Percentiles rank a stretch among this genome's conserved stretches.
Evolutionary conservation across 441 rosid genomes (phyloP).

Genomic region (Arabidopsis hybrid): DNA sequence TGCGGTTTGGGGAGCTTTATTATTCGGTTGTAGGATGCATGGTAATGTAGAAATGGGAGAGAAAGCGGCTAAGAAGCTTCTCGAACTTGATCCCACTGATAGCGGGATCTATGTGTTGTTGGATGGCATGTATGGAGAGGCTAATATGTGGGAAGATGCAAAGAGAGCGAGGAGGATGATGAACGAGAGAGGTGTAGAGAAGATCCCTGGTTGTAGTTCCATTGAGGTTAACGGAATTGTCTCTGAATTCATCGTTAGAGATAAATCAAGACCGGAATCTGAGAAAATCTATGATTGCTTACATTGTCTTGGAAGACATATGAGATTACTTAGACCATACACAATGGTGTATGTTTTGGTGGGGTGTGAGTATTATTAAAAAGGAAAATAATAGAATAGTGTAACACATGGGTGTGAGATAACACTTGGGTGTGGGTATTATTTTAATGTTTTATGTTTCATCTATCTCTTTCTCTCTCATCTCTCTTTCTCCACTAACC

Average conservation of each 20-base stretch:
- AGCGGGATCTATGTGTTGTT: slow-evolving; percentile 83
- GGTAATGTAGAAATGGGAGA: slow-evolving; percentile 70
- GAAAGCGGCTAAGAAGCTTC: slow-evolving; percentile 76
- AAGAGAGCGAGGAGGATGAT: slow-evolving; percentile 69
- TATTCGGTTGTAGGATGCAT: slow-evolving; percentile 79
- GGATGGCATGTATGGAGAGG: slow-evolving; percentile 76
- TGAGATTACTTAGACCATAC: not conserved
- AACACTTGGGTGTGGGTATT: too few relatives aligned
- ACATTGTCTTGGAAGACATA: slow-evolving; percentile 54
- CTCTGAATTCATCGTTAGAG: slow-evolving; percentile 75
- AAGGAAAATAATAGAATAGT: too few relatives aligned
- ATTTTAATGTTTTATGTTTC: too few relatives aligned
- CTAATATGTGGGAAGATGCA: slow-evolving; percentile 78
- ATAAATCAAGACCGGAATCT: slow-evolving; percentile 63
- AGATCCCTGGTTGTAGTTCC: slow-evolving; percentile 90
- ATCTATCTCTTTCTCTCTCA: too few relatives aligned
- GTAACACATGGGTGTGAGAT: too few relatives aligned
- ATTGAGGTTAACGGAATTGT: slow-evolving; percentile 71
- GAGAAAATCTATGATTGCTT: slow-evolving; percentile 64
- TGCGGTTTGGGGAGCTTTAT: slow-evolving; percentile 82
- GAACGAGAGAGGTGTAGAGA: slow-evolving; percentile 75
- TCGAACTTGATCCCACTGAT: slow-evolving; percentile 77
- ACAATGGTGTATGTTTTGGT: too few relatives aligned
- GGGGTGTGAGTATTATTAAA: too few relatives aligned
- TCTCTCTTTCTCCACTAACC: too few relatives aligned